Conservation (phyloP, 129 eudicot species). For the Logfia minima region DNA sequence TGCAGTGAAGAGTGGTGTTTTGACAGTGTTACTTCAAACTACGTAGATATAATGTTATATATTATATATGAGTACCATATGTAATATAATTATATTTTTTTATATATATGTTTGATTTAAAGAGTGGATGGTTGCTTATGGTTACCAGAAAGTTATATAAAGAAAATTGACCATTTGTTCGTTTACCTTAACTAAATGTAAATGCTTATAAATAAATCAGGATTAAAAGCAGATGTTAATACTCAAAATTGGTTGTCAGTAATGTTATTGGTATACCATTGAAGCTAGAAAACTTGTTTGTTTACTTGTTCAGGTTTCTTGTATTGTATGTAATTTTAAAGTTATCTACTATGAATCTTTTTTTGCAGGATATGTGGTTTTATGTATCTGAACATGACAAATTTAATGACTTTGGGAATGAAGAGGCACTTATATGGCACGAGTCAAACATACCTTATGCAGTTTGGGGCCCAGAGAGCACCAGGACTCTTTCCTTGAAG, state of each 20-base stretch:
- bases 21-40: too few relatives aligned
- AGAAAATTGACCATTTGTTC: background rate
- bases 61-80: too few relatives aligned
- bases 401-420: constrained; percentile 73
- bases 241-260: background rate
- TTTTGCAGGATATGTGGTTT: constrained; percentile 89
- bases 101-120: too few relatives aligned
- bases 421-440: constrained; percentile 89
- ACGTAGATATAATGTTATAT: too few relatives aligned
- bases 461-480: constrained; percentile 82
- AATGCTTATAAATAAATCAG: background rate
- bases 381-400: constrained; percentile 88
- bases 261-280: background rate
- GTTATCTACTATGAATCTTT: constrained; percentile 8
- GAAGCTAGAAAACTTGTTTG: background rate
- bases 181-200: background rate
- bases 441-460: constrained; percentile 96
- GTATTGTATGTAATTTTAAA: constrained; percentile 2
- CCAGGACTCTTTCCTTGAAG: constrained; percentile 68
- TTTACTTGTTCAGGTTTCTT: constrained; percentile 4
- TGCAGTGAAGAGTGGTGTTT: too few relatives aligned
- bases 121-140: too few relatives aligned
- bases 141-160: too few relatives aligned
- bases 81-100: too few relatives aligned
- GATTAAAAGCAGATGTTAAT: background rate